These are phyloP conservation scores for Colletotrichum camelliae DNA, from an alignment of 2,329 filamentous ascomycete species.

Conservation along the genomic window DNA sequence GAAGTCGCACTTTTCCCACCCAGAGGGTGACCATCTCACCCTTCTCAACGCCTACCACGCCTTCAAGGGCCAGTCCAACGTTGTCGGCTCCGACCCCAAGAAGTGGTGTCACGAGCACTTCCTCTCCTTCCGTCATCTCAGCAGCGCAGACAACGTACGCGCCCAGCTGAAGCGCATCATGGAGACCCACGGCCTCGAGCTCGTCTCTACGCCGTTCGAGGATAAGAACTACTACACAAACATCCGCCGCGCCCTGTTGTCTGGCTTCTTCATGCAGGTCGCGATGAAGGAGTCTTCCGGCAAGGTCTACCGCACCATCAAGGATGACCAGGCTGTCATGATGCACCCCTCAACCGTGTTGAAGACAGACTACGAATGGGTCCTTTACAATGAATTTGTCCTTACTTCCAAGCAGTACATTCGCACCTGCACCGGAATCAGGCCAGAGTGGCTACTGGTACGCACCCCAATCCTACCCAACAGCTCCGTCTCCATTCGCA, in stretches of 20 bases:
- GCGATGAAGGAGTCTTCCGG: constrained; percentile 89
- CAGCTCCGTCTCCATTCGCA: background rate
- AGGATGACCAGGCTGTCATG: constrained; percentile 93
- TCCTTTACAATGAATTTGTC: constrained; percentile 98
- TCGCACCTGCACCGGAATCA: constrained; percentile 87
- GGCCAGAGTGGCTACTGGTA: constrained; percentile 93
- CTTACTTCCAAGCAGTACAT: constrained; percentile 99
- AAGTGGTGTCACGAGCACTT: constrained; percentile 98
- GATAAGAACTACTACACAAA: constrained; percentile 99
- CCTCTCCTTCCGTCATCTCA: constrained; percentile 84
- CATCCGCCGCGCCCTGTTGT: constrained; percentile 88
- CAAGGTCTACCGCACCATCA: constrained; percentile 94
- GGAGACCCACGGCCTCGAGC: constrained; percentile 87
- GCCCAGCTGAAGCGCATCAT: constrained; percentile 93
- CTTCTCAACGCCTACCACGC: constrained; percentile 98
- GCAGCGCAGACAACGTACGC: constrained; percentile 93
- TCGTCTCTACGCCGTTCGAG: constrained; percentile 88
- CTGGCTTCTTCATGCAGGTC: constrained; percentile 99
- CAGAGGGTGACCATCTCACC: constrained; percentile 93
- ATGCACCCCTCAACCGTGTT: constrained; percentile 94
- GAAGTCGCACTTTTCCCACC: constrained; percentile 92
- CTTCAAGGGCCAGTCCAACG: constrained; percentile 80
- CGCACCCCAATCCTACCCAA: constrained; percentile 34
- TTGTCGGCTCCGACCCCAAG: constrained; percentile 71
- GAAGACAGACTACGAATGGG: constrained; percentile 90